phyloP scores from a whole-genome alignment of 305 asterid genomes.

The Withania somnifera region DNA sequence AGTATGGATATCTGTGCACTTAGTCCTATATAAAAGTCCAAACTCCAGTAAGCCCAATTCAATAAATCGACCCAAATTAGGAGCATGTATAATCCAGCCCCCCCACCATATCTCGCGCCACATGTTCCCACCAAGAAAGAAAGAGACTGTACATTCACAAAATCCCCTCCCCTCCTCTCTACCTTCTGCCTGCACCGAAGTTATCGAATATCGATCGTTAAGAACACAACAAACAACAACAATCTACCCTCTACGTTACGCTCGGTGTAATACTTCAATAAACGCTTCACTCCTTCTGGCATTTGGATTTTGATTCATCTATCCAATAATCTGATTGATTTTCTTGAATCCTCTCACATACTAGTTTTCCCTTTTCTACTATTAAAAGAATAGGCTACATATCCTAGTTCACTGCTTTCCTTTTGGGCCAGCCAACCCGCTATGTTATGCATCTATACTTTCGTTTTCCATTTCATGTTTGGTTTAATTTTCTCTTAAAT shows the following conservation, averaged over 20 bases:
- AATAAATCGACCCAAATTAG: background rate
- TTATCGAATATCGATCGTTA: background rate
- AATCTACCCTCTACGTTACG: background rate
- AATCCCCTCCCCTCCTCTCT: background rate
- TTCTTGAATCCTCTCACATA: background rate
- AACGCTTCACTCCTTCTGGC: background rate
- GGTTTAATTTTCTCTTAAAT: background rate
- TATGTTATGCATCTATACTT: background rate
- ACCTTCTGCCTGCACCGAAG: background rate
- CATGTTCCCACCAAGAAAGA: background rate
- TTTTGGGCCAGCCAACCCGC: background rate
- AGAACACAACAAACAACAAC: background rate
- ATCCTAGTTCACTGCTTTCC: no score
- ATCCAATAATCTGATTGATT: background rate
- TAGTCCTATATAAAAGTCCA: no score
- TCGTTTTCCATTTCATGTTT: background rate
- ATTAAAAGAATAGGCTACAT: no score
- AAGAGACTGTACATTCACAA: background rate
- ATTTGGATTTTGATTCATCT: background rate
- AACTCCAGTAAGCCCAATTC: background rate
- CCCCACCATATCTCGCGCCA: background rate
- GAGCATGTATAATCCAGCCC: background rate
- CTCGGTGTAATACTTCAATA: background rate
- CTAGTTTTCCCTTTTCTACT: background rate
- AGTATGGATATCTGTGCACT: no score